Evolutionary conservation across 345 rosid species (phyloP).

Genomic region (Barbarea vulgaris): DNA sequence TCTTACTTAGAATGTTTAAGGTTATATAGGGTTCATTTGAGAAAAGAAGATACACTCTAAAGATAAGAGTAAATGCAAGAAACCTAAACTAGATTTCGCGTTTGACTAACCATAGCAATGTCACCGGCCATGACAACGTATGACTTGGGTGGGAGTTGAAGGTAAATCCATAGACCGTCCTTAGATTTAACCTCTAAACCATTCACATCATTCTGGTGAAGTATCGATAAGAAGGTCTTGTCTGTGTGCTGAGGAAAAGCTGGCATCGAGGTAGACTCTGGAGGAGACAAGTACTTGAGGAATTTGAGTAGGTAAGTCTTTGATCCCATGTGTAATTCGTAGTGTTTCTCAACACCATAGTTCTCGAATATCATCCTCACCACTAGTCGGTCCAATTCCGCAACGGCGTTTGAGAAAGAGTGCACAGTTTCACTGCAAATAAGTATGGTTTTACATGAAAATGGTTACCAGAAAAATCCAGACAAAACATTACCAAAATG

Average conservation of each 20-base stretch:
- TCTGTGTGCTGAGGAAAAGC: slow-evolving; percentile 57
- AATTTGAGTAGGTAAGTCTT: slow-evolving; percentile 52
- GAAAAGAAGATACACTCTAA: no score
- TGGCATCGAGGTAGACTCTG: slow-evolving; percentile 28
- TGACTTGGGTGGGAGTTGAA: no score
- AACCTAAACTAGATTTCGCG: background rate
- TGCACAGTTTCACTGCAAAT: slow-evolving; percentile 21
- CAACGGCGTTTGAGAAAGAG: slow-evolving; percentile 35
- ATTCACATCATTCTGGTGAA: slow-evolving; percentile 57
- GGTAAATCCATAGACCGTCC: no score
- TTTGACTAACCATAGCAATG: slow-evolving; percentile 48
- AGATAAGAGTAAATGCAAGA: background rate
- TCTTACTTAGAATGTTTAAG: no score
- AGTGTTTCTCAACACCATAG: slow-evolving; percentile 47
- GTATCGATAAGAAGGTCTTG: slow-evolving; percentile 56
- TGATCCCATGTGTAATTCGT: slow-evolving; percentile 40
- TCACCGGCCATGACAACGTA: slow-evolving; percentile 66
- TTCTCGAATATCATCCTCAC: slow-evolving; percentile 61
- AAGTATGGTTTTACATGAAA: no score
- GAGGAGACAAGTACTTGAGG: slow-evolving; percentile 49
- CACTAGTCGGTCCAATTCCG: slow-evolving; percentile 51
- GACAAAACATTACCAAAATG: no score
- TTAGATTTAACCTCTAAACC: slow-evolving; percentile 56
- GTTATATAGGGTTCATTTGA: no score
- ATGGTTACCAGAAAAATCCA: no score